Base-by-base conservation (phyloP, 352 stramenopile species). In the Salisapilia sapeloensis region DNA sequence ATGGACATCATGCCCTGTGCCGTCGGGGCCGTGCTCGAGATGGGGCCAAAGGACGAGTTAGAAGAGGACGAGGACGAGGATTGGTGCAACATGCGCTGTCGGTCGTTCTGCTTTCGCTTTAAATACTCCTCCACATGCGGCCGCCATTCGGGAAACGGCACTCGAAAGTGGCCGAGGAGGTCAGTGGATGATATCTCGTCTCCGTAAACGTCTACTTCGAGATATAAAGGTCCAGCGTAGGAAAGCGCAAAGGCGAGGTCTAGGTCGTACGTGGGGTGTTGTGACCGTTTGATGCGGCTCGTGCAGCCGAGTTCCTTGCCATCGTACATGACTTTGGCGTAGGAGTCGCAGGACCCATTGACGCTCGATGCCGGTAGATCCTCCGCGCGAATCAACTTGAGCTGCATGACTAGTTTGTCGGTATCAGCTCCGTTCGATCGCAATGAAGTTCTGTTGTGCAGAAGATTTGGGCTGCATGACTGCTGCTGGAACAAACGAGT, bases 381-480 rank as follows among this genome's bases (percentile, higher is more conserved):
- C 50, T 89, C 74, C 6, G 69, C 74, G 29, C 63, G 66, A 23
- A 85, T 51, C 43, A 89, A 62, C 50, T 76, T 79, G 29, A 89
- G 48, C 34, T 44, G 44, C 67, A 84, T 84, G 24, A 4, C 13
- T n/a, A n/a, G n/a, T n/a, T n/a, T n/a, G n/a, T n/a, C n/a, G n/a
- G n/a, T n/a, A n/a, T n/a, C n/a, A n/a, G n/a, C n/a, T n/a, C n/a
- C n/a, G n/a, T n/a, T n/a, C n/a, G n/a, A n/a, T n/a, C n/a, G n/a
- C n/a, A n/a, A n/a, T n/a, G n/a, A n/a, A n/a, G n/a, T n/a, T n/a
- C n/a, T n/a, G n/a, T n/a, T n/a, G n/a, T n/a, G n/a, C n/a, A n/a
- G n/a, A n/a, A n/a, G n/a, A n/a, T n/a, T n/a, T n/a, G n/a, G n/a
- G n/a, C n/a, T n/a, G n/a, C n/a, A n/a, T n/a, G n/a, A n/a, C n/a